Evolutionary conservation across 345 rosid genomes (phyloP).

Genomic region (Excoecaria cochinchinensis): DNA sequence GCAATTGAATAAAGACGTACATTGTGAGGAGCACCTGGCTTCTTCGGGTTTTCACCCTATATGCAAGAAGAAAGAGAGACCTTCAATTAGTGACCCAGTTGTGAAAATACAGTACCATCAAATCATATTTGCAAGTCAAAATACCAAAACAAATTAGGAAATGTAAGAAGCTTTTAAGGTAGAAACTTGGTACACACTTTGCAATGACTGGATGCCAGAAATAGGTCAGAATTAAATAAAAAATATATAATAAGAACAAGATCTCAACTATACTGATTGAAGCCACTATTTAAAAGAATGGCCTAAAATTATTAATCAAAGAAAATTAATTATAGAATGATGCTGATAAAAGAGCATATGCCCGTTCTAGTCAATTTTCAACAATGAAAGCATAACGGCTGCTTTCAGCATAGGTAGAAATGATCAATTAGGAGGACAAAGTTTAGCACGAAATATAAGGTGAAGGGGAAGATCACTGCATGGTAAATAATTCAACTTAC

Average conservation of each 20-base stretch:
- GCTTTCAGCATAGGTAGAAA: background rate
- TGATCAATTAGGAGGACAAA: background rate
- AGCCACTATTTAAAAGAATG: background rate
- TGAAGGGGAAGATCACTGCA: background rate
- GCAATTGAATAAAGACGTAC: slow-evolving; percentile 98
- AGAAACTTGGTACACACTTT: background rate
- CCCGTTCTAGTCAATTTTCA: background rate
- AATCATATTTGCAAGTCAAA: background rate
- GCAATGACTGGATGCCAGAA: background rate
- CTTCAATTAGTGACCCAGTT: background rate
- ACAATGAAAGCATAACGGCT: background rate
- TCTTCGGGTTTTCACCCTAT: slow-evolving; percentile 99
- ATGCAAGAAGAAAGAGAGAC: background rate
- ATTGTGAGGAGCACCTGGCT: slow-evolving; percentile 79
- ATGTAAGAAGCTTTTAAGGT: background rate
- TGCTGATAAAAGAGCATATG: background rate
- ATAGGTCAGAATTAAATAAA: background rate
- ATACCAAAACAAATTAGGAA: background rate
- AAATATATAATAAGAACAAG: background rate
- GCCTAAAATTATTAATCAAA: background rate
- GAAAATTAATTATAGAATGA: background rate
- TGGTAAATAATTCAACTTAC: slow-evolving; percentile 48
- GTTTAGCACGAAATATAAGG: background rate
- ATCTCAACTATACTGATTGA: background rate
- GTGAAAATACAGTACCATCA: background rate